phyloP scores from a whole-genome alignment of 257 asterid genomes.

The Gardenia jasminoides region DNA sequence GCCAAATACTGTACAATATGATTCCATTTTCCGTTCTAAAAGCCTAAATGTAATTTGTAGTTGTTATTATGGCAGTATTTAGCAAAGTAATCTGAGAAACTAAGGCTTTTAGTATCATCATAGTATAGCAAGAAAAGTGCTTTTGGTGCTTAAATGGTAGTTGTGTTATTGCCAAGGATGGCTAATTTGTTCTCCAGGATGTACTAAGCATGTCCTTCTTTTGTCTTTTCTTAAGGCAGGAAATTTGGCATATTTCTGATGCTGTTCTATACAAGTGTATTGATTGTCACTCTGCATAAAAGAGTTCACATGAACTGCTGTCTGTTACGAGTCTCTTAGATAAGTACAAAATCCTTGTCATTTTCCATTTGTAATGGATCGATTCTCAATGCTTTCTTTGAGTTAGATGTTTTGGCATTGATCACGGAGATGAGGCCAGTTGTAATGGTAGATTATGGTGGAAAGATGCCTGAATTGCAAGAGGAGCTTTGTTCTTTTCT shows the following conservation, averaged over 20 bases:
- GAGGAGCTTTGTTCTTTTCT: slow-evolving; percentile 66
- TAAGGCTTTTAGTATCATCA: background rate
- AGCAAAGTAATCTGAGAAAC: background rate
- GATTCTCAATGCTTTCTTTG: slow-evolving; percentile 5
- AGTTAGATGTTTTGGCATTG: slow-evolving; percentile 69
- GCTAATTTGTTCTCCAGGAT: too few relatives aligned
- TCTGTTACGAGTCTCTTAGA: background rate
- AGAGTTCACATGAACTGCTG: background rate
- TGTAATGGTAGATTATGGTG: slow-evolving; percentile 93
- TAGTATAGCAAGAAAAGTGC: too few relatives aligned
- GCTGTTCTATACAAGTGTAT: background rate
- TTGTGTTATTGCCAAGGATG: too few relatives aligned
- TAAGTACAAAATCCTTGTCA: background rate
- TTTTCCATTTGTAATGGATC: too few relatives aligned
- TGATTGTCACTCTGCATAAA: background rate
- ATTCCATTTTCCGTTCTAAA: too few relatives aligned
- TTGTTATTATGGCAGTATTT: background rate
- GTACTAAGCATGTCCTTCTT: too few relatives aligned
- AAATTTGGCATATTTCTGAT: background rate
- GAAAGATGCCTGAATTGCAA: slow-evolving; percentile 90
- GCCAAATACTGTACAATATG: too few relatives aligned
- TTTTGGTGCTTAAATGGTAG: too few relatives aligned
- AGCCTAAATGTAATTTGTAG: too few relatives aligned
- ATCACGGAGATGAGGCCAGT: slow-evolving; percentile 81
- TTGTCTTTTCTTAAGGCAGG: background rate